Percentiles rank a stretch among this genome's conserved stretches.
These are phyloP conservation scores for Psophocarpus tetragonolobus DNA, from an alignment of 306 rosid species.

Conservation along the genomic window DNA sequence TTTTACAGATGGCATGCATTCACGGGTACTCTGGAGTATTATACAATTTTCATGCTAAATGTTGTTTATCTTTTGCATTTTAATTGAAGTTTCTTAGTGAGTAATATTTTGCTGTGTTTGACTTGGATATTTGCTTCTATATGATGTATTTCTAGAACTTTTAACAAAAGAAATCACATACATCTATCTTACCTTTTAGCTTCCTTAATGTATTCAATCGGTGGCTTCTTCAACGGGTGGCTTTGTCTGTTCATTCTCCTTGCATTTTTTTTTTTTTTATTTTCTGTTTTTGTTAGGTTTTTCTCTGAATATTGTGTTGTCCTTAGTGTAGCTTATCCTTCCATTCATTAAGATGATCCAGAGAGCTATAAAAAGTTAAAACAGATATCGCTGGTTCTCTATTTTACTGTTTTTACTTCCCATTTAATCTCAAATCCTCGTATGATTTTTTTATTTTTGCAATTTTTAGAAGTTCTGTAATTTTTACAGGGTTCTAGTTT, in stretches of 20 bases:
- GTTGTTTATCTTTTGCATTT: background rate
- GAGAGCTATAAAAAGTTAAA: slow-evolving; percentile 10
- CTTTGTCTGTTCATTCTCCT: slow-evolving; percentile 4
- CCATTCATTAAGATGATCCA: background rate
- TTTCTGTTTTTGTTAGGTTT: background rate
- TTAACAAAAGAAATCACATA: background rate
- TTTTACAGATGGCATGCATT: background rate
- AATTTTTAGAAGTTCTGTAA: slow-evolving; percentile 20
- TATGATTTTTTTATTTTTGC: slow-evolving; percentile 11
- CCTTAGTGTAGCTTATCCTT: slow-evolving; percentile 13
- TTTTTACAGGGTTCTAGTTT: slow-evolving; percentile 86
- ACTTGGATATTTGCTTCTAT: slow-evolving; percentile 5
- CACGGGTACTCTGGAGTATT: background rate
- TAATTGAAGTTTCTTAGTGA: slow-evolving; percentile 3
- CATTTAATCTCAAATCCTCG: slow-evolving; percentile 19
- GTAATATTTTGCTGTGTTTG: background rate
- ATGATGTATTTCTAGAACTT: slow-evolving; percentile 2
- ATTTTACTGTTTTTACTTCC: slow-evolving; percentile 6
- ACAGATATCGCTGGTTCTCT: slow-evolving; percentile 22
- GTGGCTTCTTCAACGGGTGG: background rate
- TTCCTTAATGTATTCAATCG: background rate
- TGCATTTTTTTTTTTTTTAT: background rate
- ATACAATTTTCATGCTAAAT: background rate
- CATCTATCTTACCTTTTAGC: background rate
- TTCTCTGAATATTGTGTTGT: background rate